Conservation (phyloP, 805 yeast genomes). For the Ogataea allantospora region DNA sequence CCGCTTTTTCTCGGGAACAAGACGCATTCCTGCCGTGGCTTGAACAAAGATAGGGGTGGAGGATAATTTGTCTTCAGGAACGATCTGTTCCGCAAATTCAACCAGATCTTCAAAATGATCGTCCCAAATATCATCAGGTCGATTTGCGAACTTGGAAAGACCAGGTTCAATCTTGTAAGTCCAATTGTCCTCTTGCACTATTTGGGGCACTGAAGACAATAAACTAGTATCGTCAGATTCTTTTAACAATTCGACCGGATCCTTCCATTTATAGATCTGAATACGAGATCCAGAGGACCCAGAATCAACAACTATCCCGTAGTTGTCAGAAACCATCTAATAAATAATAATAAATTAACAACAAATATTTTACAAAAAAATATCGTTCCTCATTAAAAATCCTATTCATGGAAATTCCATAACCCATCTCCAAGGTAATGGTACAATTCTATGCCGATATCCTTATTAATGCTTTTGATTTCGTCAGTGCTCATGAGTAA, state of each 20-base stretch:
- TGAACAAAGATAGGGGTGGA: slow-evolving; percentile 86
- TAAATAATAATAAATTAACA: slow-evolving; percentile 4
- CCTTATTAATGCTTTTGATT: slow-evolving; percentile 78
- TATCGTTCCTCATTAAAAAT: slow-evolving; percentile 7
- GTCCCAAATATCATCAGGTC: slow-evolving; percentile 60
- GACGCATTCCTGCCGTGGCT: slow-evolving; percentile 97
- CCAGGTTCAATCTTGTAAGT: slow-evolving; percentile 78
- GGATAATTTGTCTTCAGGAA: slow-evolving; percentile 58
- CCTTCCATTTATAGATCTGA: slow-evolving; percentile 79
- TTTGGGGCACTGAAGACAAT: slow-evolving; percentile 62
- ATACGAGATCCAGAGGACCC: slow-evolving; percentile 94
- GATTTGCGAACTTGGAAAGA: slow-evolving; percentile 62
- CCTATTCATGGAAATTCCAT: slow-evolving; percentile 50
- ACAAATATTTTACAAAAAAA: slow-evolving; percentile 1
- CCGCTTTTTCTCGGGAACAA: slow-evolving; percentile 57
- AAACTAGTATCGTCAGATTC: slow-evolving; percentile 32
- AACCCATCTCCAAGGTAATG: slow-evolving; percentile 89
- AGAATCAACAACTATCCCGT: slow-evolving; percentile 90
- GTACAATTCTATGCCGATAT: slow-evolving; percentile 81
- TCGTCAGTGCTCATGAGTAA: slow-evolving; percentile 86
- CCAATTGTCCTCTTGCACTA: slow-evolving; percentile 67
- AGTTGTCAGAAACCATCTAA: slow-evolving; percentile 33
- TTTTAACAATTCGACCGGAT: slow-evolving; percentile 38
- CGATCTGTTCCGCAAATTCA: slow-evolving; percentile 62
- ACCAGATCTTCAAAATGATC: slow-evolving; percentile 67